Conservation (phyloP, 257 asterid genomes). For the Solanum bukasovii region DNA sequence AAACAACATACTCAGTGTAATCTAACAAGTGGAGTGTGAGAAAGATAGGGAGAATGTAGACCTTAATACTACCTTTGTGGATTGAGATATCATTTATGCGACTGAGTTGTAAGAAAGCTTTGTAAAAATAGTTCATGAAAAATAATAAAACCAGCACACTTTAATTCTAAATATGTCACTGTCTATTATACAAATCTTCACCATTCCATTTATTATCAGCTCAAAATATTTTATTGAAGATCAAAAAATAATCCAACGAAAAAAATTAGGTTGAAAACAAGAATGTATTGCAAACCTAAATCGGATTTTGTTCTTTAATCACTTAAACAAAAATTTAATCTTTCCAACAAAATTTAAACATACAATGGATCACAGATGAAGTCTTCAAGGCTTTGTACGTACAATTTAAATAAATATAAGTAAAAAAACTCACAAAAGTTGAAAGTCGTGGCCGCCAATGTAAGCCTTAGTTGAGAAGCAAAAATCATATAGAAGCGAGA, state of each 20-base stretch:
- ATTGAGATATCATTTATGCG: too few species aligned
- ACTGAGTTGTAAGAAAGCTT: too few species aligned
- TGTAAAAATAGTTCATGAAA: neutral
- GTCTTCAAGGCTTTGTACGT: neutral
- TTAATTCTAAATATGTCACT: neutral
- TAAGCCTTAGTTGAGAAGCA: neutral
- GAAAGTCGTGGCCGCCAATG: neutral
- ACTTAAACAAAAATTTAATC: neutral
- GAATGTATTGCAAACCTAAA: too few species aligned
- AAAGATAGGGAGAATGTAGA: too few species aligned
- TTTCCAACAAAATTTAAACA: neutral
- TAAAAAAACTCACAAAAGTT: too few species aligned
- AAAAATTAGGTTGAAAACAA: too few species aligned
- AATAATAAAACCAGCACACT: neutral
- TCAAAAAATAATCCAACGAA: too few species aligned
- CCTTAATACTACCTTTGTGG: too few species aligned
- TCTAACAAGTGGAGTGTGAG: too few species aligned
- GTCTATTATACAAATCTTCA: too few species aligned
- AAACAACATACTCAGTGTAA: too few species aligned
- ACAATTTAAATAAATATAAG: too few species aligned
- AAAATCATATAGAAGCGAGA: neutral
- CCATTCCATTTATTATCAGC: neutral
- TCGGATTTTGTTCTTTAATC: neutral
- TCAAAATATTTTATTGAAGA: neutral
- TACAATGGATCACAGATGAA: neutral